Evolutionary conservation across 73 alveolate species (phyloP), one percentile per base, ranked within the genome.

Genomic region (Paramecium primaurelia): DNA sequence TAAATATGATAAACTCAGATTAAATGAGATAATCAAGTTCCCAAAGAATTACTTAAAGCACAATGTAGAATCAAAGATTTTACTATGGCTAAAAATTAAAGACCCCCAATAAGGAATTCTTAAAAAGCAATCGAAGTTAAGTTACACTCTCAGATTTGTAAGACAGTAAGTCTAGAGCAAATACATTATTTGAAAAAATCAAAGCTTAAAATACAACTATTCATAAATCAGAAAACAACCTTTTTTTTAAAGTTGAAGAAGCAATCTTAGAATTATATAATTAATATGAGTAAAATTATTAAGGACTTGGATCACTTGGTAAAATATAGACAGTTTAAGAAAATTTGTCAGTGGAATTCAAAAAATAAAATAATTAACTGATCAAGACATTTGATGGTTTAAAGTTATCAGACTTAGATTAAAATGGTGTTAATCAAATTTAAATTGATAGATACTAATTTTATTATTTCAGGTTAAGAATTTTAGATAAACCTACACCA

Each of bases 241-340:
- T 32, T 32, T 64, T 64, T 64, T 34, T 64, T 28, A 64, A 34
- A 64, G 51, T 64, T 32, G 45, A 64, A 32, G 59, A 20, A 14
- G 59, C 40, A 9, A 80, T 80, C 26, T 49, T 80, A 26, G 91
- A 80, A 36, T 20, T 80, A 32, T 80, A 80, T 36, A 80, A 80
- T 36, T 59, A 80, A 26, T 80, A 80, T 49, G 91, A 80, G 77
- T 26, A 80, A 49, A 80, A 80, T 47, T 80, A 80, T 47, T 20
- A 80, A 80, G 75, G 58, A 20, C 75, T 80, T 25, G 75, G 58
- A 25, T 32, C 47, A 49, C 44, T 26, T 44, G 77, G 18, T 20
- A 34, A 42, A 38, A 73, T 73, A 3, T n/a, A 34, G 47, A 73
- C 87, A n/a, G 58, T 30, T 30, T 32, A 20, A 34, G 37, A 37